Evolutionary conservation across 2,329 filamentous ascomycete species (phyloP), one percentile per base, ranked within the genome.

Genomic region (Aspergillus costaricaensis): DNA sequence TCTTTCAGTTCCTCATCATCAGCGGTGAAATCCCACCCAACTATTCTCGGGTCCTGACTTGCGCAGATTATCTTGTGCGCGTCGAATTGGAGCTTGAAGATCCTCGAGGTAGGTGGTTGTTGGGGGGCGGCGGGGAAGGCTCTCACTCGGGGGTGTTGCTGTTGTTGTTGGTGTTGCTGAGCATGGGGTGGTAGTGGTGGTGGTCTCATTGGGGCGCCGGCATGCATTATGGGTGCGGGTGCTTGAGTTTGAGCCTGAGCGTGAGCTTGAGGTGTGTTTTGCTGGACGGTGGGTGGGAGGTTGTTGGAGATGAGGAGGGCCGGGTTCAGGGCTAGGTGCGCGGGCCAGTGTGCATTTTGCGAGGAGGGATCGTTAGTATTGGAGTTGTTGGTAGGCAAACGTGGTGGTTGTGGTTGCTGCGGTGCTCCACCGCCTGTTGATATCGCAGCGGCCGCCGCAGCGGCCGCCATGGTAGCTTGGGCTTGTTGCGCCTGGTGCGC

Each of bases 51-150:
- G 59, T 95, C 92, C 75, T 98, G 93, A 65, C 91, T 95, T 74
- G 94, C 97, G 79, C 93, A 97, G 57, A 99, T 90, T 67, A 99
- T 96, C 68, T 93, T 88, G 21, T 92, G 86, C 0, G 92, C 91
- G 73, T 99, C 95, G 68, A 97, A 99, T 75, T 99, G 95, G 38
- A 98, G 82, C 77, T 99, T 99, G 82, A 98, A 99, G 3, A 99
- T 91, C 23, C 95, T 77, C 10, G 85, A 83, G 38, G 82, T 82
- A 19, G 74, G 71, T 30, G 64, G 72, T 43, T 25, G 55, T 48
- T 6, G n/a, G 21, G 39, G 44, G 43, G 30, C 48, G 21, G 14
- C 17, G 43, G 21, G 23, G 6, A 25, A 30, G 27, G 27, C 17
- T 19, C 53, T 30, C 44, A 49, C 8, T 25, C 44, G 47, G 27